Evolutionary conservation across 495 filamentous ascomycete genomes (phyloP).

Genomic region (Poronia punctata): DNA sequence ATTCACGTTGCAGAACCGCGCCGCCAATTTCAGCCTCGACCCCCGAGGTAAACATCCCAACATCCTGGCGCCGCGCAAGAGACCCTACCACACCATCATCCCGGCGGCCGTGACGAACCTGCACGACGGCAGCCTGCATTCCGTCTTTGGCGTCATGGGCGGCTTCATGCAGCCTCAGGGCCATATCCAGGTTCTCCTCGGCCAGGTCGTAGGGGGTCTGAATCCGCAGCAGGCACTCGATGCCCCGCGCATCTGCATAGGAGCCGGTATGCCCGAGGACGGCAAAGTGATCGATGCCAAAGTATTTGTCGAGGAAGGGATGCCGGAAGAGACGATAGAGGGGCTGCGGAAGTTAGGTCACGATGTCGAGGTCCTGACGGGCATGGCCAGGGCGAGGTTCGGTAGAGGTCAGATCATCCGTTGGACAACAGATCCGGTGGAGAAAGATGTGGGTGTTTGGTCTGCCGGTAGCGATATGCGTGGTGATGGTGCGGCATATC

Average conservation of each 20-base stretch:
- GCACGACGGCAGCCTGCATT: conserved; percentile 63
- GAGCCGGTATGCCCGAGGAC: conserved; percentile 55
- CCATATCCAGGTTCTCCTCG: conserved; percentile 89
- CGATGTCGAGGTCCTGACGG: conserved; percentile 58
- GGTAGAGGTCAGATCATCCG: conserved; percentile 87
- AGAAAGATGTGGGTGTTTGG: conserved; percentile 58
- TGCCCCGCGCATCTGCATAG: conserved; percentile 79
- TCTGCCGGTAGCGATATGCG: conserved; percentile 82
- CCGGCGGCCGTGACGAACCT: conserved; percentile 80
- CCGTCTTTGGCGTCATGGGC: conserved; percentile 93
- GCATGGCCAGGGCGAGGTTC: conserved; percentile 65
- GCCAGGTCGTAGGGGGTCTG: conserved; percentile 79
- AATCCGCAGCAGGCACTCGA: conserved; percentile 87
- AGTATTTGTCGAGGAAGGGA: conserved; percentile 82
- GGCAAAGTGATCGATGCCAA: conserved; percentile 27
- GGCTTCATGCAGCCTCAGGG: conserved; percentile 99
- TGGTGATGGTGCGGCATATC: conserved; percentile 72
- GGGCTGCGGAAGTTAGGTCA: conserved; percentile 69
- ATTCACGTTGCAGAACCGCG: conserved; percentile 95
- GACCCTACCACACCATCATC: conserved; percentile 98
- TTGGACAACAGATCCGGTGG: conserved; percentile 55
- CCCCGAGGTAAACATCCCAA: conserved; percentile 60
- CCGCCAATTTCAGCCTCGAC: conserved; percentile 67
- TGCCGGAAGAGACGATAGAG: conserved; percentile 56
- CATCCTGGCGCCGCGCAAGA: conserved; percentile 67